phyloP scores from a whole-genome alignment of 305 asterid species.

The Plantago coronopus region DNA sequence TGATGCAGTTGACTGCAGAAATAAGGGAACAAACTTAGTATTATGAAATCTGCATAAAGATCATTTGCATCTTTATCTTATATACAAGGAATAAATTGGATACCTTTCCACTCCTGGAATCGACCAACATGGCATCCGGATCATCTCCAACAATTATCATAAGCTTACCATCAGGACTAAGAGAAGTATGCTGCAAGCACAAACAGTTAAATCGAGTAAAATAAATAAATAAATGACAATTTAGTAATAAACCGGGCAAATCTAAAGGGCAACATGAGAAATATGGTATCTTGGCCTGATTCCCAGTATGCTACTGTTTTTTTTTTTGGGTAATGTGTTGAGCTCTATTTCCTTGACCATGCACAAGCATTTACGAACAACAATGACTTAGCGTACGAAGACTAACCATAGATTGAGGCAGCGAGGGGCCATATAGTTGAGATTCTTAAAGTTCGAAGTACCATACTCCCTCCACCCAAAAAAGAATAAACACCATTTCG shows the following conservation, averaged over 20 bases:
- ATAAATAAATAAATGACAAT: too few relatives aligned
- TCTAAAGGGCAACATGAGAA: not conserved
- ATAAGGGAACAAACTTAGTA: conserved; percentile 9
- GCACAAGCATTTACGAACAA: too few relatives aligned
- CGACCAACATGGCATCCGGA: conserved; percentile 63
- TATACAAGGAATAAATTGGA: conserved; percentile 14
- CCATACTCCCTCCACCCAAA: too few relatives aligned
- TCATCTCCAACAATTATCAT: conserved; percentile 76
- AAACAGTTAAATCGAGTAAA: conserved; percentile 16
- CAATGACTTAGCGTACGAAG: too few relatives aligned
- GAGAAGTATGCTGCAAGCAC: conserved; percentile 69
- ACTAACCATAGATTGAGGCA: too few relatives aligned
- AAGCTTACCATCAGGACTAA: conserved; percentile 75
- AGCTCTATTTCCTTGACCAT: too few relatives aligned
- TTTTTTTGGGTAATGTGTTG: too few relatives aligned
- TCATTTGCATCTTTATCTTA: not conserved
- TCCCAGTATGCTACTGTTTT: too few relatives aligned
- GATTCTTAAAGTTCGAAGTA: too few relatives aligned
- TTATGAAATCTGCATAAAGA: not conserved
- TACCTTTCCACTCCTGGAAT: conserved; percentile 72
- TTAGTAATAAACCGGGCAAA: not conserved
- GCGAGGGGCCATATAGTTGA: too few relatives aligned
- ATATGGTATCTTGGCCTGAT: too few relatives aligned
- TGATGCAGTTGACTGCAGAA: conserved; percentile 41
- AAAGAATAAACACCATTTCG: too few relatives aligned